phyloP scores from a whole-genome alignment of 805 yeast genomes.

The Pichia exigua region DNA sequence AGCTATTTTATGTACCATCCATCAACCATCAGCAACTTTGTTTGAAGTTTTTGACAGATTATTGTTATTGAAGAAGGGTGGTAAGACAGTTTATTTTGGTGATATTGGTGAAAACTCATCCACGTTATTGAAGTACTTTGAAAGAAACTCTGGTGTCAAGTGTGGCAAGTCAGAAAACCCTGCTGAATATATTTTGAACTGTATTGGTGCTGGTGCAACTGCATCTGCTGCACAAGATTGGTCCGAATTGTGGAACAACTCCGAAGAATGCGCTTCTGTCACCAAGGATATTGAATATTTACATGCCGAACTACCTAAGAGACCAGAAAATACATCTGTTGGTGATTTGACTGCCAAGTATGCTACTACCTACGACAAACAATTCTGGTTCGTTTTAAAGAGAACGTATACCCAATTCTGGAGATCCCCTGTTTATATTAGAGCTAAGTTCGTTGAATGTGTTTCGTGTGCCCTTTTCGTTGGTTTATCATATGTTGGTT shows the following conservation, averaged over 20 bases:
- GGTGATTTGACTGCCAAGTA: conserved; percentile 21
- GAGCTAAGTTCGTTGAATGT: conserved; percentile 38
- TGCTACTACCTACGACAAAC: conserved; percentile 40
- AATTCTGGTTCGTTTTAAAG: conserved; percentile 28
- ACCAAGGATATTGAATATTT: conserved; percentile 26
- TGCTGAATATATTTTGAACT: conserved; percentile 67
- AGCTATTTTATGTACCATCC: conserved; percentile 51
- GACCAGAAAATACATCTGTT: conserved; percentile 21
- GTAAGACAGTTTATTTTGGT: conserved; percentile 48
- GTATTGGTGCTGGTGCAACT: conserved; percentile 80
- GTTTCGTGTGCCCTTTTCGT: conserved; percentile 39
- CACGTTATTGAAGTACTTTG: conserved; percentile 39
- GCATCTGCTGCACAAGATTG: conserved; percentile 54
- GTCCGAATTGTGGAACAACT: conserved; percentile 51
- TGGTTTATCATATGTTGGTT: conserved; percentile 66
- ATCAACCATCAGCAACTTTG: conserved; percentile 42
- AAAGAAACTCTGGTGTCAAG: conserved; percentile 51
- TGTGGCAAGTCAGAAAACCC: conserved; percentile 61
- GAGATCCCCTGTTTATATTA: conserved; percentile 43
- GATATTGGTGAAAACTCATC: conserved; percentile 41
- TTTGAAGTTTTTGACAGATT: conserved; percentile 34
- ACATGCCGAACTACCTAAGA: conserved; percentile 14
- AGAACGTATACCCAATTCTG: conserved; percentile 37
- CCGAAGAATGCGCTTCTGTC: conserved; percentile 22
- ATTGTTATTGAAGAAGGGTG: conserved; percentile 40